phyloP scores from a whole-genome alignment of 345 rosid species.

The Ceriops decandra region DNA sequence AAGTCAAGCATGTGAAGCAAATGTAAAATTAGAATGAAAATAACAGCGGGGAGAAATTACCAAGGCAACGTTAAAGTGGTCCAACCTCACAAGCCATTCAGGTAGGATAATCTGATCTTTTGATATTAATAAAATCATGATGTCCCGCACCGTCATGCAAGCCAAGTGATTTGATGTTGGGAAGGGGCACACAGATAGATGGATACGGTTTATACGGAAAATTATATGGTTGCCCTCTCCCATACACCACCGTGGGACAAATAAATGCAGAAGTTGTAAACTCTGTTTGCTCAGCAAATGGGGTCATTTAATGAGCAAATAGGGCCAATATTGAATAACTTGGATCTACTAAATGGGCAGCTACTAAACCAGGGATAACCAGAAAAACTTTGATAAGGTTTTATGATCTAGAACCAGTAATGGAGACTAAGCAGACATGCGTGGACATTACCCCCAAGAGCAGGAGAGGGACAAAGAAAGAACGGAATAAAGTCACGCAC shows the following conservation, averaged over 20 bases:
- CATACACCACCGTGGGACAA: slow-evolving; percentile 5
- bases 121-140: background rate
- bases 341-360: background rate
- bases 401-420: slow-evolving; percentile 2
- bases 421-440: no score
- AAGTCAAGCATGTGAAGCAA: no score
- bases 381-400: background rate
- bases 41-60: no score
- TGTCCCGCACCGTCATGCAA: slow-evolving; percentile 14
- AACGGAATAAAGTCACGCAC: slow-evolving; percentile 4
- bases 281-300: slow-evolving; percentile 27
- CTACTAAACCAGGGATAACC: background rate
- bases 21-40: no score
- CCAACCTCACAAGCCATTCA: no score
- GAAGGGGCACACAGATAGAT: slow-evolving; percentile 8
- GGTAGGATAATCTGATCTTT: no score
- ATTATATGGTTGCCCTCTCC: background rate
- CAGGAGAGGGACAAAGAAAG: background rate
- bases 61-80: no score
- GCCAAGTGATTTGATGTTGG: slow-evolving; percentile 26
- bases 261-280: slow-evolving; percentile 22
- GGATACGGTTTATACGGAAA: slow-evolving; percentile 35
- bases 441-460: no score
- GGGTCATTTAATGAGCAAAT: slow-evolving; percentile 12
- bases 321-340: slow-evolving; percentile 5